phyloP scores from a whole-genome alignment of 2,329 filamentous ascomycete genomes.

The Aspergillus fijiensis region DNA sequence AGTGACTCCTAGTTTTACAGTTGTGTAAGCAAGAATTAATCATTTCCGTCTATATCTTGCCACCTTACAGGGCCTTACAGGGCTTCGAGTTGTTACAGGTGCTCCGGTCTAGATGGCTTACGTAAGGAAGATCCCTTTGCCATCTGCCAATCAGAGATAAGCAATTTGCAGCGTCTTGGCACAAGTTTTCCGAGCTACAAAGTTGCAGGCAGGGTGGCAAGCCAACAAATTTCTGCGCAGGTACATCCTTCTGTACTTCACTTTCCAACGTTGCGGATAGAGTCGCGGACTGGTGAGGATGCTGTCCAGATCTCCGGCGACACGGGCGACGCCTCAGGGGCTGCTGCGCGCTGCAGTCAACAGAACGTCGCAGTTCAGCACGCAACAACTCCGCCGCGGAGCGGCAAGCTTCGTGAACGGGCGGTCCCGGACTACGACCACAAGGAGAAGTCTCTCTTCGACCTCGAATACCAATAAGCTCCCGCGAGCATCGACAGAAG shows the following conservation, averaged over 20 bases:
- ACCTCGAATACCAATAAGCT: neutral
- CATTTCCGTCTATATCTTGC: no score
- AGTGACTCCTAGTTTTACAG: constrained; percentile 27
- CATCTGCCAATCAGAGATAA: constrained; percentile 28
- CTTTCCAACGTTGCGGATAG: neutral
- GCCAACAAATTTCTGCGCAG: constrained; percentile 7
- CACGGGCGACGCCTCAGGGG: constrained; percentile 29
- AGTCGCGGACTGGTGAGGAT: constrained; percentile 27
- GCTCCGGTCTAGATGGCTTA: constrained; percentile 2
- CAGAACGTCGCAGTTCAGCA: constrained; percentile 20
- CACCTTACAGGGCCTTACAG: no score
- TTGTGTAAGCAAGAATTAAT: no score
- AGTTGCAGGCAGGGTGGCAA: constrained; percentile 5
- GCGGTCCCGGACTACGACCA: constrained; percentile 17
- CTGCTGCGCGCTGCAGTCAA: constrained; percentile 25
- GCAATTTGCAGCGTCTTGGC: constrained; percentile 31
- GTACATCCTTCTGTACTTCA: constrained; percentile 7
- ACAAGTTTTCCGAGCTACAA: constrained; percentile 28
- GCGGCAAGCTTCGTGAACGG: constrained; percentile 21
- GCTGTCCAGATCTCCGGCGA: constrained; percentile 35
- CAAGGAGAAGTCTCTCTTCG: constrained; percentile 10
- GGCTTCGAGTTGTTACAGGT: no score
- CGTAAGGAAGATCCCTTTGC: neutral
- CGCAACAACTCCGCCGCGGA: constrained; percentile 28
- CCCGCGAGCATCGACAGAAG: neutral